Percentiles rank a stretch among this genome's conserved stretches.
Conservation (phyloP, 75 land plant genomes). For the Cryptomeria japonica region DNA sequence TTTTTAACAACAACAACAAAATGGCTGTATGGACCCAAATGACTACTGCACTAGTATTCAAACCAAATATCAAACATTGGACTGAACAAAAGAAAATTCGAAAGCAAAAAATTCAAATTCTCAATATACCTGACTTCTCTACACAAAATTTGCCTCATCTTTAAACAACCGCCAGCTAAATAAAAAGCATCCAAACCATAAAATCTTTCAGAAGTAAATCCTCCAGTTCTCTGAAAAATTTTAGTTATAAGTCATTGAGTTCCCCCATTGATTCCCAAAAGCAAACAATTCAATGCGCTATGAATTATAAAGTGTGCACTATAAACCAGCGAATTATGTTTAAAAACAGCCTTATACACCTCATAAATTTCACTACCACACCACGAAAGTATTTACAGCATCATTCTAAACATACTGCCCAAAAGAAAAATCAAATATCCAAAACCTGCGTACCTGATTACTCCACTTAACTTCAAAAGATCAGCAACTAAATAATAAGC, state of each 20-base stretch:
- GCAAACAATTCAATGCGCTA: not conserved
- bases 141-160: not conserved
- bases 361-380: not conserved
- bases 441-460: not conserved
- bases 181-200: not conserved
- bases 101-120: not conserved
- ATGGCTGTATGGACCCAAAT: not conserved
- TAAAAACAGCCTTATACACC: not conserved
- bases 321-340: not conserved
- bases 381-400: not conserved
- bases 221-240: not conserved
- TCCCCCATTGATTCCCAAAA: not conserved
- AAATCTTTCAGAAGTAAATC: not conserved
- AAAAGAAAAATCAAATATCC: not conserved
- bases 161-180: not conserved
- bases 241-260: not conserved
- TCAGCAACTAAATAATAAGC: not conserved
- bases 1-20: not conserved
- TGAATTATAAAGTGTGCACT: not conserved
- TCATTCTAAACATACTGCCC: not conserved
- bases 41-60: not conserved
- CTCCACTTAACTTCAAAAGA: not conserved
- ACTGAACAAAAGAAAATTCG: not conserved
- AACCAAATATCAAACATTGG: not conserved
- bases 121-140: not conserved